Evolutionary conservation across 2,329 filamentous ascomycete genomes (phyloP).

Genomic region (Dactylellina parvicollis): DNA sequence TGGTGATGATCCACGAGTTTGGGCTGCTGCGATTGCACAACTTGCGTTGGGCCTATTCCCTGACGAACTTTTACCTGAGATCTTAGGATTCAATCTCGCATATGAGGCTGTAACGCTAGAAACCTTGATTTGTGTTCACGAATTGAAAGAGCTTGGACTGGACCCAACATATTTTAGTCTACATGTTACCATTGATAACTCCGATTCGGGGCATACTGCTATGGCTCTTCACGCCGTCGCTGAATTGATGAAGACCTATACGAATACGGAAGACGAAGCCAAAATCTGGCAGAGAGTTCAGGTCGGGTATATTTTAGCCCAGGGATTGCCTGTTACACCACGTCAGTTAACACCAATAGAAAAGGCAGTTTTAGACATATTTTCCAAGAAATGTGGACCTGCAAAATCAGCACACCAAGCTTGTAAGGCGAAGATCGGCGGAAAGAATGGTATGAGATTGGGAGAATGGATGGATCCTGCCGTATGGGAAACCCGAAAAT

Average conservation of each 20-base stretch:
- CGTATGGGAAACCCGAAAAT: conserved; percentile 59
- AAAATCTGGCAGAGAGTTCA: conserved; percentile 60
- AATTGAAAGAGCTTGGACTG: conserved; percentile 63
- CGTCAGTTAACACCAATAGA: not conserved
- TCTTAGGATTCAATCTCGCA: conserved; percentile 66
- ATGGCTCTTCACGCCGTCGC: conserved; percentile 63
- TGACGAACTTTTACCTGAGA: conserved; percentile 65
- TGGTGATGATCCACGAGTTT: conserved; percentile 59
- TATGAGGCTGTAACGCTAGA: conserved; percentile 64
- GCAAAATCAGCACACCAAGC: conserved; percentile 62
- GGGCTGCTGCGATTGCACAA: conserved; percentile 64
- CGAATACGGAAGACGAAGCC: conserved; percentile 56
- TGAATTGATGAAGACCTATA: conserved; percentile 61
- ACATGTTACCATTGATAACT: conserved; percentile 67
- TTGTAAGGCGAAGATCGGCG: conserved; percentile 61
- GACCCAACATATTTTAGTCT: conserved; percentile 66
- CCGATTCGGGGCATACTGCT: conserved; percentile 64
- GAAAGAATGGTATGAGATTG: conserved; percentile 59
- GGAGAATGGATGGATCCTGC: conserved; percentile 63
- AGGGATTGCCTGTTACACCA: conserved; percentile 52
- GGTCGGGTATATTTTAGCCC: conserved; percentile 62
- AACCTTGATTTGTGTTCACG: conserved; percentile 62
- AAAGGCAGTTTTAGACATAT: conserved; percentile 52
- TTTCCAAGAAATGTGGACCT: conserved; percentile 61
- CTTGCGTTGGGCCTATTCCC: conserved; percentile 65